Base-by-base conservation (phyloP, 495 filamentous ascomycete genomes). In the Astrothelium macrocarpum region DNA sequence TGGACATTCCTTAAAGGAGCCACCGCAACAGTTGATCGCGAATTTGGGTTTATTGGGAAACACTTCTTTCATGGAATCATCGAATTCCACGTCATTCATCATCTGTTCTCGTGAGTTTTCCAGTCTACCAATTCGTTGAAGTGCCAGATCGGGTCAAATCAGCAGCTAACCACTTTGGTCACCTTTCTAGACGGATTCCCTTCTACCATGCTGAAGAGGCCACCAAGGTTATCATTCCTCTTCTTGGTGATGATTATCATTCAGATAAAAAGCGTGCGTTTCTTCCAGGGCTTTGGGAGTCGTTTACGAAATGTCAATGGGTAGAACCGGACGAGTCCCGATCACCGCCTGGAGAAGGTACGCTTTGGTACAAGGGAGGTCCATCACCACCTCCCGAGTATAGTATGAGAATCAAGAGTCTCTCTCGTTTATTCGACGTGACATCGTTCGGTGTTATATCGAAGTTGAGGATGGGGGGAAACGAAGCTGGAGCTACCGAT, bases 201-300 rank as follows among this genome's bases (percentile, higher is more conserved):
- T 85, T 84, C 75, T 85, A 85, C 70, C 71, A 85, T 71, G 82
- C 82, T 67, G 82, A 85, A 60, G 82, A 85, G 72, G 82, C 82
- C 60, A 79, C 78, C 70, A 81, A 84, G 60, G 82, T 81, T 67
- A 83, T 85, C 77, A 76, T 29, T 2, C 49, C 49, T 9, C 4
- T 56, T 26, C 49, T 56, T 2, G 49, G 49, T 56, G 4, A 56
- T 29, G 25, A 26, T 5, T 56, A 56, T 29, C 49, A 56, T 29
- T 26, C 20, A 0, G 49, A 56, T 25, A 56, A 56, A 29, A 2
- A 29, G 9, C 20, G 49, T 9, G 5, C 49, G 29, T 56, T 56
- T 16, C 20, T 56, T 29, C 7, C 49, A 9, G 49, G 49, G 49
- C 49, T 56, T 16, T 56, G 49, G 49, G 49, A 56, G 25, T 26